A percentile compares a stretch with the other conserved stretches of the same genome.
Conservation (phyloP, 1,139 yeast genomes). For the Debaryomyces robertsiae region DNA sequence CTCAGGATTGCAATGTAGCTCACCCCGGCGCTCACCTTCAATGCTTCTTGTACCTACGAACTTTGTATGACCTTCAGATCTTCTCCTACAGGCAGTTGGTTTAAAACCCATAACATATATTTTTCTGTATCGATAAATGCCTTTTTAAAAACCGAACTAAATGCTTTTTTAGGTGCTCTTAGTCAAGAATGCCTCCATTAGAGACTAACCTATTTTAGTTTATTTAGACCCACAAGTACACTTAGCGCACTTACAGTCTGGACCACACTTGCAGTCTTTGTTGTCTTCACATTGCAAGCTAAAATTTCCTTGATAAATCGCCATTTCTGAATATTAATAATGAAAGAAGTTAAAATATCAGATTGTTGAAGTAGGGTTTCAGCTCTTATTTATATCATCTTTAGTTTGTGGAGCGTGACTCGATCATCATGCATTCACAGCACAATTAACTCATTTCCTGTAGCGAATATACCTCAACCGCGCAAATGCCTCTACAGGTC, state of each 20-base stretch:
- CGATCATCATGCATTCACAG: neutral
- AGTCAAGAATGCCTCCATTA: no score
- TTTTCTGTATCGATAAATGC: no score
- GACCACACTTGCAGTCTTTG: slow-evolving; percentile 16
- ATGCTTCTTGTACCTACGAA: no score
- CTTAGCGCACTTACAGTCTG: slow-evolving; percentile 15
- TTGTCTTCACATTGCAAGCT: slow-evolving; percentile 17
- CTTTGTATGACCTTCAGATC: no score
- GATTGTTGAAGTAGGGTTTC: neutral
- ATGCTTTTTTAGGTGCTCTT: no score
- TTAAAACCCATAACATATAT: no score
- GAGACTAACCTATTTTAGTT: no score
- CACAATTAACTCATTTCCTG: slow-evolving; percentile 2
- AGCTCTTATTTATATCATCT: neutral
- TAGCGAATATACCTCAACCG: slow-evolving; percentile 6
- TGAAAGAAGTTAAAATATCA: neutral
- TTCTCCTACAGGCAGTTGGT: no score
- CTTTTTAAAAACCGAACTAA: no score
- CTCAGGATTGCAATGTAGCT: no score
- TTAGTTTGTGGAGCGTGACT: slow-evolving; percentile 4
- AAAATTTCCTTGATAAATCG: slow-evolving; percentile 17
- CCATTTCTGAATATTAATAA: slow-evolving; percentile 15
- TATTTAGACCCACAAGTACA: slow-evolving; percentile 10
- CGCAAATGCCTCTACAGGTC: no score
- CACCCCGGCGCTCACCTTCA: no score